These are phyloP conservation scores for Nigrospora osmanthi DNA, from an alignment of 2,329 filamentous ascomycete genomes.

Conservation along the genomic window DNA sequence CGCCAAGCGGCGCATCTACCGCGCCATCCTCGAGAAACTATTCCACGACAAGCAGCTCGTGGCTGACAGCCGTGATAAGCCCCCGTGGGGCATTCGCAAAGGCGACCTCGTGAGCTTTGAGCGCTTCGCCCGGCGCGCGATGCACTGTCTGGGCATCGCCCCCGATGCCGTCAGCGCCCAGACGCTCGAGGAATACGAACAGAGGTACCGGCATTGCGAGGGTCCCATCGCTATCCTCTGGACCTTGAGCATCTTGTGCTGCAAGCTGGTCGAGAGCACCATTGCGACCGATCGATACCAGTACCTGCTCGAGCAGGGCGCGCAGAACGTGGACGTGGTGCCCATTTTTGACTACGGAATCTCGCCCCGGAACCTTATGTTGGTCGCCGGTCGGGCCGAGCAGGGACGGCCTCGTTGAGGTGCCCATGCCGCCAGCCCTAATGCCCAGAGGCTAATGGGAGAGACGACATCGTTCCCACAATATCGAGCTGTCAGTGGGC, in stretches of 20 bases:
- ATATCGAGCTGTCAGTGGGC: too few species aligned
- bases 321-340: constrained; percentile 13
- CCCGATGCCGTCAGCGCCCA: constrained; percentile 4
- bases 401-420: too few species aligned
- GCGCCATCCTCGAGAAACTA: constrained; percentile 16
- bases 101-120: constrained; percentile 16
- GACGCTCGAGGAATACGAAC: constrained; percentile 17
- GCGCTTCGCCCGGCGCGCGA: constrained; percentile 16
- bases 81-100: constrained; percentile 22
- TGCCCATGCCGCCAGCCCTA: too few species aligned
- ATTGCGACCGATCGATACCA: constrained; percentile 22
- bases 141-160: constrained; percentile 13
- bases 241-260: constrained; percentile 22
- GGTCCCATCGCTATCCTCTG: constrained; percentile 21
- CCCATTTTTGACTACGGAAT: constrained; percentile 16
- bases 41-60: constrained; percentile 16
- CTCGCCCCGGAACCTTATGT: constrained; percentile 16
- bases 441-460: too few species aligned
- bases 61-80: constrained; percentile 6
- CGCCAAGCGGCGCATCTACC: constrained; percentile 17
- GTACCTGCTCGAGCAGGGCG: constrained; percentile 17
- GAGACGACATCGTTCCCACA: too few species aligned
- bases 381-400: constrained; percentile 12
- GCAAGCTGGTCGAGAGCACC: constrained; percentile 22
- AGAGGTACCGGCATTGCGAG: constrained; percentile 11